Percentiles rank a stretch among this genome's conserved stretches.
Conservation (phyloP, 208 protist species). For the Herpetomonas muscarum region DNA sequence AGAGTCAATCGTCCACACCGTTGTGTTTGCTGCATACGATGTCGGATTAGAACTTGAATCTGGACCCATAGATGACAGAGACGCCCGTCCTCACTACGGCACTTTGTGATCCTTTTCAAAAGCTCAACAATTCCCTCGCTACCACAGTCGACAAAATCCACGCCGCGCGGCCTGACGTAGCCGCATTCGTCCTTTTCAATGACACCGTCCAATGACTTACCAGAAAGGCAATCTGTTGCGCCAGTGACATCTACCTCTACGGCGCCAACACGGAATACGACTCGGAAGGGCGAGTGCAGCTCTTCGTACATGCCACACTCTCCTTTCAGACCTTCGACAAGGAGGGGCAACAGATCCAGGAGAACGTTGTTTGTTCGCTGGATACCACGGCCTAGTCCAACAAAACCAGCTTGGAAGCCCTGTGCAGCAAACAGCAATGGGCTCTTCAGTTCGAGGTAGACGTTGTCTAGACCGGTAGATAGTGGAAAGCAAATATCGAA, state of each 20-base stretch:
- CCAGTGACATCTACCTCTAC: constrained; percentile 29
- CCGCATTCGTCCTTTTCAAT: constrained; percentile 25
- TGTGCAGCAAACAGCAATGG: constrained; percentile 15
- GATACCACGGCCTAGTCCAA: constrained; percentile 28
- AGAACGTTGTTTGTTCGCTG: constrained; percentile 34
- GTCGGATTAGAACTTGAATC: constrained; percentile 34
- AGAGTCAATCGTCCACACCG: constrained; percentile 36
- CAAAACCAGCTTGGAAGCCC: constrained; percentile 35
- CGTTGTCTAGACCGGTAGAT: constrained; percentile 11
- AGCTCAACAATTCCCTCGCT: constrained; percentile 18
- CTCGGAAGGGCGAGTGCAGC: constrained; percentile 13
- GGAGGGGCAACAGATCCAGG: constrained; percentile 25
- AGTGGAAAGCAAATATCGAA: constrained; percentile 40
- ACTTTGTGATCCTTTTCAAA: constrained; percentile 16
- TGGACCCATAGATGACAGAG: constrained; percentile 54
- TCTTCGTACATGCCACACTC: not conserved
- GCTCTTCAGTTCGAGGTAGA: constrained; percentile 35
- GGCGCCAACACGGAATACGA: constrained; percentile 29
- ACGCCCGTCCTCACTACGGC: constrained; percentile 24
- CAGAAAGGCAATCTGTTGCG: constrained; percentile 25
- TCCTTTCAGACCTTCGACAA: constrained; percentile 19
- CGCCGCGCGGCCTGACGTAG: constrained; percentile 21
- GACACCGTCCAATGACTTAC: constrained; percentile 7
- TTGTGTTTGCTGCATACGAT: constrained; percentile 24
- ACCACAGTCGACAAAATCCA: constrained; percentile 28